Evolutionary conservation across 345 rosid genomes (phyloP).

Genomic region (Acer campestre): DNA sequence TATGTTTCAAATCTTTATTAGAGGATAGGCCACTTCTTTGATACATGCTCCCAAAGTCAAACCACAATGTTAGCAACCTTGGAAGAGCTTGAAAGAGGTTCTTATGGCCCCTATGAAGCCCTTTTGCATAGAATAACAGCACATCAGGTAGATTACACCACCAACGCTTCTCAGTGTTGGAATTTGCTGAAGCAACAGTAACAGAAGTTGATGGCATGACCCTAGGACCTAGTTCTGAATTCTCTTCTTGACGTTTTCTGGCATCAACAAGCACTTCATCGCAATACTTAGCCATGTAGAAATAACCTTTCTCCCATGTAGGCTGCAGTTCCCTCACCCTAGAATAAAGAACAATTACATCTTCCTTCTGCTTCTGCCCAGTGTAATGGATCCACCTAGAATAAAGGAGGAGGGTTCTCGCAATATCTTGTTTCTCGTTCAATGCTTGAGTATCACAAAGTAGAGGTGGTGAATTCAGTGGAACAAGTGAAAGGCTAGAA

Average conservation of each 20-base stretch:
- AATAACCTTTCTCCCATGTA: conserved; percentile 90
- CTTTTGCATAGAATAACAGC: conserved; percentile 85
- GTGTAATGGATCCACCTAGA: conserved; percentile 91
- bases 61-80: conserved; percentile 93
- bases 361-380: conserved; percentile 96
- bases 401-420: conserved; percentile 91
- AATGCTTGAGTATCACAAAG: conserved; percentile 53
- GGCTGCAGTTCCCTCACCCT: conserved; percentile 90
- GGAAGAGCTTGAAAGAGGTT: conserved; percentile 98
- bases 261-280: conserved; percentile 95
- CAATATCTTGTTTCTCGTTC: conserved; percentile 70
- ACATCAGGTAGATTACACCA: conserved; percentile 81
- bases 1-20: conserved; percentile 66
- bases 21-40: conserved; percentile 56
- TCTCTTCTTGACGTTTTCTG: conserved; percentile 90
- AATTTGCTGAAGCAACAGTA: conserved; percentile 35
- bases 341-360: conserved; percentile 81
- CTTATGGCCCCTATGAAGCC: conserved; percentile 91
- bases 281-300: conserved; percentile 90
- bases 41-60: conserved; percentile 87
- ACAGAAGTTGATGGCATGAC: conserved; percentile 44
- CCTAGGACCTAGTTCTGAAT: conserved; percentile 50
- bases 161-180: conserved; percentile 66
- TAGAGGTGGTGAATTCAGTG: conserved; percentile 59
- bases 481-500: conserved; percentile 74